Percentiles rank a stretch among this genome's conserved stretches.
Conservation (phyloP, 2,329 filamentous ascomycete genomes). For the Biscogniauxia marginata region DNA sequence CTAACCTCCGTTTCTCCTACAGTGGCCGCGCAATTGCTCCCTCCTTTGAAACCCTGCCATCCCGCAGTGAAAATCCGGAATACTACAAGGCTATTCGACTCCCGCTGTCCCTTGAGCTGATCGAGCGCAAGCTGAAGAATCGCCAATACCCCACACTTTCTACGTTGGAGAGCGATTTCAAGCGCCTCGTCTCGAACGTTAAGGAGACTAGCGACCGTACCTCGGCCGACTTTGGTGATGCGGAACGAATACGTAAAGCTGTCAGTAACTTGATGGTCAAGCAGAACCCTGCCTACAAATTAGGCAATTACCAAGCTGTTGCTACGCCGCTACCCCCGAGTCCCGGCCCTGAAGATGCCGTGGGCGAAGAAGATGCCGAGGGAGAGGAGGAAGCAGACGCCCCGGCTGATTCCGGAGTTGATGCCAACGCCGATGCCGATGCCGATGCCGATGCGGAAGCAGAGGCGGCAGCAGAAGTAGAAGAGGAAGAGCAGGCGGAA, state of each 20-base stretch:
- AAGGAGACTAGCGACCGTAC: constrained; percentile 79
- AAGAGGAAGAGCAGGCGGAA: constrained; percentile 25
- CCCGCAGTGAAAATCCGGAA: constrained; percentile 61
- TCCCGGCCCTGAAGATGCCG: constrained; percentile 41
- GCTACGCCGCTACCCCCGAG: constrained; percentile 67
- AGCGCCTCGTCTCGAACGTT: constrained; percentile 83
- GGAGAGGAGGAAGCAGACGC: constrained; percentile 22
- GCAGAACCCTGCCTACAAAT: constrained; percentile 78
- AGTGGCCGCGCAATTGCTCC: constrained; percentile 73
- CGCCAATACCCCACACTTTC: constrained; percentile 69
- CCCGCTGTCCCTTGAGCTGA: constrained; percentile 74
- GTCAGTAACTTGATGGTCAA: constrained; percentile 86
- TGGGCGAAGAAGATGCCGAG: constrained; percentile 23
- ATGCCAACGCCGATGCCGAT: constrained; percentile 33
- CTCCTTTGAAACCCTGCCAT: constrained; percentile 71
- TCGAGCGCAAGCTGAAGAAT: constrained; percentile 71
- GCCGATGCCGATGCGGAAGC: constrained; percentile 31
- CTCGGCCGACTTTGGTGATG: constrained; percentile 75
- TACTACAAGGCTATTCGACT: constrained; percentile 78
- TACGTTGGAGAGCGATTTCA: constrained; percentile 78
- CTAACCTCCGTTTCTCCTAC: constrained; percentile 23
- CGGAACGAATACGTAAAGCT: constrained; percentile 82
- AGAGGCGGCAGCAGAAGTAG: constrained; percentile 15
- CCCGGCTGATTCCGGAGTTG: constrained; percentile 21
- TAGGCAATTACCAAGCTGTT: constrained; percentile 64